Evolutionary conservation across 2,329 filamentous ascomycete genomes (phyloP).

Genomic region (Aspergillus sp.): DNA sequence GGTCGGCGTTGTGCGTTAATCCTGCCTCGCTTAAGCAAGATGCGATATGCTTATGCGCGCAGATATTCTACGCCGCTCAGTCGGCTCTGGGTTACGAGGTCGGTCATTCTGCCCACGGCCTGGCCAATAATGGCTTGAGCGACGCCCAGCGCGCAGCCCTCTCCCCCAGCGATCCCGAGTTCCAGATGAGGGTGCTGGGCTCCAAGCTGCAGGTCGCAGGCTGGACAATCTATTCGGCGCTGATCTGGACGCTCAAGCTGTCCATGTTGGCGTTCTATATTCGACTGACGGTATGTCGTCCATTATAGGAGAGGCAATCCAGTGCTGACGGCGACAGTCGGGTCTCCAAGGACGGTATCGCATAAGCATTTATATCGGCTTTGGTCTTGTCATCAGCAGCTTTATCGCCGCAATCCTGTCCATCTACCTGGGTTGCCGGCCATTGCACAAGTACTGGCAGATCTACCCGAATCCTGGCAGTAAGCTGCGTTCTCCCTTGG

Average conservation of each 20-base stretch:
- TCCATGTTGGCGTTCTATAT: slow-evolving; percentile 48
- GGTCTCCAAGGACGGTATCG: slow-evolving; percentile 17
- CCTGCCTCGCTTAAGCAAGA: slow-evolving; percentile 8
- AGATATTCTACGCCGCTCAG: slow-evolving; percentile 43
- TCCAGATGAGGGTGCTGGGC: slow-evolving; percentile 37
- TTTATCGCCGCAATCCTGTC: slow-evolving; percentile 41
- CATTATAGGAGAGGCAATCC: too few relatives aligned
- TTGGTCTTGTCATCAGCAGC: slow-evolving; percentile 36
- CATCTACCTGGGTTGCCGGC: slow-evolving; percentile 42
- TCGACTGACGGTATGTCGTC: slow-evolving; percentile 35
- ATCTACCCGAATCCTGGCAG: slow-evolving; percentile 48
- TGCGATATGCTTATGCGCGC: not conserved
- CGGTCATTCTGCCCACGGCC: slow-evolving; percentile 36
- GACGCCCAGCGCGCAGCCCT: slow-evolving; percentile 37
- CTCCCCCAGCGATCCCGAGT: slow-evolving; percentile 34
- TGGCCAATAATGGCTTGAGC: slow-evolving; percentile 50
- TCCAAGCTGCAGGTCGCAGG: slow-evolving; percentile 45
- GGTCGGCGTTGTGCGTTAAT: slow-evolving; percentile 41
- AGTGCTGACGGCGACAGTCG: slow-evolving; percentile 9
- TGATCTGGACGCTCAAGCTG: slow-evolving; percentile 43
- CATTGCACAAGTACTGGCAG: slow-evolving; percentile 47
- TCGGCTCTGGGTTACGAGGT: slow-evolving; percentile 40
- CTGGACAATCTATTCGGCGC: slow-evolving; percentile 42
- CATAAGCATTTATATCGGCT: slow-evolving; percentile 40
- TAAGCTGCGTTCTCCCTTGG: slow-evolving; percentile 18